Evolutionary conservation across 2,329 filamentous ascomycete genomes (phyloP).

Genomic region (Albophoma yamanashiensis): DNA sequence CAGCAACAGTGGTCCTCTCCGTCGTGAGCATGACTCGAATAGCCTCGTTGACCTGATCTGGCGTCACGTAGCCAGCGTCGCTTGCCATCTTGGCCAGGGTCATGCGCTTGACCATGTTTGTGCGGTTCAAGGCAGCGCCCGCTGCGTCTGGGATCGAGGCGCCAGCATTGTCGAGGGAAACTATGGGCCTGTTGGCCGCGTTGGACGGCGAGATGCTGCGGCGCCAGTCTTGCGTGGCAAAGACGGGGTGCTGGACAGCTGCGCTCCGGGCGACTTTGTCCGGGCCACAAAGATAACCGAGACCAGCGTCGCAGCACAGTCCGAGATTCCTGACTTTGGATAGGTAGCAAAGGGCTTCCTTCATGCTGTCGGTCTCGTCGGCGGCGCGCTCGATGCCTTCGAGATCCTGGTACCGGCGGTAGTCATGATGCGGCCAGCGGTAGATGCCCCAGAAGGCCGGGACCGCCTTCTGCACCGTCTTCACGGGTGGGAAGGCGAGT

Average conservation of each 20-base stretch:
- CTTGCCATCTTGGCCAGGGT: constrained; percentile 25
- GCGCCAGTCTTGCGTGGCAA: constrained; percentile 18
- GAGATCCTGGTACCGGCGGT: constrained; percentile 47
- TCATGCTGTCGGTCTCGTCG: constrained; percentile 53
- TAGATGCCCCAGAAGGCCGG: constrained; percentile 54
- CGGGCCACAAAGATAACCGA: constrained; percentile 56
- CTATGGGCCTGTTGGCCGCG: constrained; percentile 2
- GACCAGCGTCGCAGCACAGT: constrained; percentile 54
- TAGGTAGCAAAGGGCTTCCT: constrained; percentile 46
- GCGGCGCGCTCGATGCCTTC: constrained; percentile 51
- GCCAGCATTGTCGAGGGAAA: constrained; percentile 8
- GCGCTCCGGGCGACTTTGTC: constrained; percentile 40
- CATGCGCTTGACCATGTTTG: constrained; percentile 17
- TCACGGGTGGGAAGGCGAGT: constrained; percentile 40
- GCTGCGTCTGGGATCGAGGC: constrained; percentile 13
- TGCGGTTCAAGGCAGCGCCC: constrained; percentile 8
- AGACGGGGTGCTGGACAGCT: constrained; percentile 23
- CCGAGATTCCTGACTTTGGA: constrained; percentile 49
- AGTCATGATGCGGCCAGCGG: constrained; percentile 50
- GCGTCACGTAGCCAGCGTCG: constrained; percentile 22
- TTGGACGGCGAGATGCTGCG: background rate
- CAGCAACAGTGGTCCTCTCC: constrained; percentile 17
- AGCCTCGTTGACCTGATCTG: constrained; percentile 18
- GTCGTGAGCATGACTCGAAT: constrained; percentile 22
- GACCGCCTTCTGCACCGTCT: constrained; percentile 41